These are phyloP conservation scores for Epipyxis sp. DNA, from an alignment of 108 stramenopile species.

Conservation along the genomic window DNA sequence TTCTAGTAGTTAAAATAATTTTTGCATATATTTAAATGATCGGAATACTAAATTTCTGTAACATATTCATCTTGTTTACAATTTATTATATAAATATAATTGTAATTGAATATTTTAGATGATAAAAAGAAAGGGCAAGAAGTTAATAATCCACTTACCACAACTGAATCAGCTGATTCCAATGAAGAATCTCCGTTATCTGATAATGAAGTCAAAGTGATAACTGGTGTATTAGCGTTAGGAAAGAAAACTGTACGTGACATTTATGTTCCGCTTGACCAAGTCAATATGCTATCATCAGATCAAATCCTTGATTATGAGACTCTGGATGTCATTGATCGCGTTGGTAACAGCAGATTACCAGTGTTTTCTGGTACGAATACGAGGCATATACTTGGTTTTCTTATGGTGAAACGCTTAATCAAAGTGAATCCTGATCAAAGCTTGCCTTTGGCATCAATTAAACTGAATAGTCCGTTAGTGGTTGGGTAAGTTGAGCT, in stretches of 20 bases:
- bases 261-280: not conserved
- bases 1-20: no score
- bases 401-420: conserved; percentile 4
- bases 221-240: conserved; percentile 13
- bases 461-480: no score
- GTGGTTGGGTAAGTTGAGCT: not conserved
- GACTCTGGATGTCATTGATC: not conserved
- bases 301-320: not conserved
- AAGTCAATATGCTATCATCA: conserved; percentile 23
- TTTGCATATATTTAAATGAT: no score
- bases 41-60: no score
- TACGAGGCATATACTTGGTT: not conserved
- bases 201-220: not conserved
- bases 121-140: not conserved
- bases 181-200: not conserved
- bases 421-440: conserved; percentile 10
- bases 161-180: not conserved
- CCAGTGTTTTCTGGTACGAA: not conserved
- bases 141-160: not conserved
- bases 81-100: no score
- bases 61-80: no score
- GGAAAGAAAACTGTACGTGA: not conserved
- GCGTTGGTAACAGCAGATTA: not conserved
- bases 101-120: not conserved
- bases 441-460: no score